Conservation (phyloP, 371 early-diverging fungal species). For the Chytridiales sp. region DNA sequence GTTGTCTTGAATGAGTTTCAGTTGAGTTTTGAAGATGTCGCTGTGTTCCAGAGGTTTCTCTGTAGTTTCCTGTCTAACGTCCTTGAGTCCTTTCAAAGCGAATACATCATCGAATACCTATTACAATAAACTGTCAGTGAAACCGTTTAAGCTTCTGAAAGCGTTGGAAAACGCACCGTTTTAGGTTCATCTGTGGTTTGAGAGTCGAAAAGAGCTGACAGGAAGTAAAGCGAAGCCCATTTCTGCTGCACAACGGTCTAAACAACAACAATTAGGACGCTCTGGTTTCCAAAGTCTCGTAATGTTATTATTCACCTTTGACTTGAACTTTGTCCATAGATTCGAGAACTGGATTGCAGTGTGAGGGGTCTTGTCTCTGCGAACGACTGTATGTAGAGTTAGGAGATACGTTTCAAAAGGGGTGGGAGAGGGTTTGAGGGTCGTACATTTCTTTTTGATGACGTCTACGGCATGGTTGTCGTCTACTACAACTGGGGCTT, state of each 20-base stretch:
- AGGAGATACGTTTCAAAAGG: not conserved
- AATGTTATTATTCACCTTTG: constrained; percentile 48
- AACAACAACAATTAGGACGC: too few relatives aligned
- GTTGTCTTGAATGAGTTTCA: not conserved
- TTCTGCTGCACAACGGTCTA: not conserved
- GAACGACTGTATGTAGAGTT: not conserved
- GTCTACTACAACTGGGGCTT: constrained; percentile 60
- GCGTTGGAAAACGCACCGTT: not conserved
- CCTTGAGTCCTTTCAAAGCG: too few relatives aligned
- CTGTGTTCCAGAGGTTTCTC: not conserved
- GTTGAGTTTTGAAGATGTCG: not conserved
- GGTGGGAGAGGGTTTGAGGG: not conserved
- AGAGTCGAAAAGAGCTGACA: constrained; percentile 47
- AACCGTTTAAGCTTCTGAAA: constrained; percentile 8
- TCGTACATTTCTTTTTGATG: constrained; percentile 52
- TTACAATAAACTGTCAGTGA: not conserved
- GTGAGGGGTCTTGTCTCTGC: constrained; percentile 37
- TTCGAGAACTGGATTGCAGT: constrained; percentile 66
- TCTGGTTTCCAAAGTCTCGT: too few relatives aligned
- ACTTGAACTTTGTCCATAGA: constrained; percentile 60
- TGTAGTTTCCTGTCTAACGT: too few relatives aligned
- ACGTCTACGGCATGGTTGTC: constrained; percentile 61
- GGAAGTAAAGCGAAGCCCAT: constrained; percentile 74
- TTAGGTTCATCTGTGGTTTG: not conserved
- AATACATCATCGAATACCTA: too few relatives aligned